Conservation (phyloP, 148 eudicot species). For the Polygonum aviculare region DNA sequence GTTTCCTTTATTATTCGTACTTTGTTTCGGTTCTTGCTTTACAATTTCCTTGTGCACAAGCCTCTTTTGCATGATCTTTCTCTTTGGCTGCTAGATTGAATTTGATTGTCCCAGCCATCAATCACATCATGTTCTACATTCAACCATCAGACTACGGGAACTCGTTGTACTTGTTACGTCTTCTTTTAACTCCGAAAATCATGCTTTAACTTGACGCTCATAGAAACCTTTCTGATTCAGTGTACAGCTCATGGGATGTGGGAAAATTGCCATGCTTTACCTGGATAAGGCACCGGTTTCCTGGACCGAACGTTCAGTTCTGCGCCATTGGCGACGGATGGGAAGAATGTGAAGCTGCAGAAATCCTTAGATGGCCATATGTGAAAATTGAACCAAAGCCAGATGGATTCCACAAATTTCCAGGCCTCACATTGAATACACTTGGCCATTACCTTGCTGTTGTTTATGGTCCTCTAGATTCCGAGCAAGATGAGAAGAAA, state of each 20-base stretch:
- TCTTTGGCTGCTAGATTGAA: background rate
- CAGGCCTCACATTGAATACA: conserved; percentile 57
- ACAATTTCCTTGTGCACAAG: background rate
- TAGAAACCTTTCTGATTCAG: conserved; percentile 27
- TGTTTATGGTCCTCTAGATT: conserved; percentile 43
- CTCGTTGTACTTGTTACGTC: too few relatives aligned
- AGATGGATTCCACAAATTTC: conserved; percentile 58
- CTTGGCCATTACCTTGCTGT: conserved; percentile 66
- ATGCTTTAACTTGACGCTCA: background rate
- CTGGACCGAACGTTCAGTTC: conserved; percentile 56
- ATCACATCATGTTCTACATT: background rate
- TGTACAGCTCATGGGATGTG: conserved; percentile 96
- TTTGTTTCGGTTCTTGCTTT: background rate
- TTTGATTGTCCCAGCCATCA: background rate
- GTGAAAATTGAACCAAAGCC: conserved; percentile 70
- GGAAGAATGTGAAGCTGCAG: conserved; percentile 97
- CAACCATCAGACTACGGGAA: background rate
- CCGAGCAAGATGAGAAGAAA: conserved; percentile 18
- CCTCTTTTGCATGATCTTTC: background rate
- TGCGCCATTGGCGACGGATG: conserved; percentile 93
- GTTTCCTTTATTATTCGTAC: conserved; percentile 13
- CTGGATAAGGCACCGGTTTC: conserved; percentile 64
- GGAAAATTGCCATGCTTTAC: conserved; percentile 76
- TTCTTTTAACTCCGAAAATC: too few relatives aligned
- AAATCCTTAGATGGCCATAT: conserved; percentile 75